These are phyloP conservation scores for Tuber melanosporum DNA, from an alignment of 495 filamentous ascomycete genomes.

Conservation along the genomic window DNA sequence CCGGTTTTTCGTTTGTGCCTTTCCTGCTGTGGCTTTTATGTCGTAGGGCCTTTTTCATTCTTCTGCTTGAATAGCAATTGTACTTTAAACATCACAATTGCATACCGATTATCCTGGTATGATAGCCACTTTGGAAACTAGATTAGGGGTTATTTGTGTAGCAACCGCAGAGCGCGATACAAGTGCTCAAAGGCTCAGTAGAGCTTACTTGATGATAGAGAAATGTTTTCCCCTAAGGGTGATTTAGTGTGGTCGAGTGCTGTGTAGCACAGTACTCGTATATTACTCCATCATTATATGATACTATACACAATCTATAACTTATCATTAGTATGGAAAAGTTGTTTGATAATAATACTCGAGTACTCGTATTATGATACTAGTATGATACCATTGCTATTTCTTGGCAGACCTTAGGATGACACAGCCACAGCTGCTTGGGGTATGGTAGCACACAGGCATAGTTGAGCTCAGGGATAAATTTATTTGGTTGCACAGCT, in stretches of 20 bases:
- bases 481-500: not conserved
- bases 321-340: not conserved
- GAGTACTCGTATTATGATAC: no score
- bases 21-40: not conserved
- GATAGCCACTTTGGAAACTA: not conserved
- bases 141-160: not conserved
- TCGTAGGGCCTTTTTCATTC: not conserved
- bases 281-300: not conserved
- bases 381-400: not conserved
- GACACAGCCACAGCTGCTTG: slow-evolving; percentile 24
- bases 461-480: not conserved
- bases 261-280: no score
- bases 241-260: not conserved
- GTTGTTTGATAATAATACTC: no score
- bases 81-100: not conserved
- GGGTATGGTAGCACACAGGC: not conserved
- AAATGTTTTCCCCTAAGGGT: not conserved
- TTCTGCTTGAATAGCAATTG: not conserved
- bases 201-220: not conserved
- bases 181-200: not conserved
- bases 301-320: not conserved
- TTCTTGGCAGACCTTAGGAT: slow-evolving; percentile 10
- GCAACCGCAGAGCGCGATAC: not conserved
- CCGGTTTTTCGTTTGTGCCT: not conserved
- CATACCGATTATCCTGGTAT: not conserved